Evolutionary conservation across 1,284 basidiomycete species (phyloP).

Genomic region (Inonotus hispidus): DNA sequence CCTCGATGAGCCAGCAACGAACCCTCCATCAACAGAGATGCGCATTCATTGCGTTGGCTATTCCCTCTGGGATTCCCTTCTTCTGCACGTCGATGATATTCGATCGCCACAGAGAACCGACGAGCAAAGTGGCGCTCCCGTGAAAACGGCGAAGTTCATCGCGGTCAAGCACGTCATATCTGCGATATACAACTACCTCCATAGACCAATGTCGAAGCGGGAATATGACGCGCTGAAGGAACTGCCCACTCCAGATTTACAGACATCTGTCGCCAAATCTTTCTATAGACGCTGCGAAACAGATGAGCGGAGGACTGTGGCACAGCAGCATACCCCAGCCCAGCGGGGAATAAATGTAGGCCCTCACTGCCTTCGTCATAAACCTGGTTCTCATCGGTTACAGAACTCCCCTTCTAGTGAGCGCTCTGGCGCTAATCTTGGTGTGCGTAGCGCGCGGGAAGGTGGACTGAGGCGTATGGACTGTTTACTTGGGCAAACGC

Average conservation of each 20-base stretch:
- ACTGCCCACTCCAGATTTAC: constrained; percentile 4
- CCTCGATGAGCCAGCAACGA: constrained; percentile 10
- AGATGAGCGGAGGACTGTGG: neutral
- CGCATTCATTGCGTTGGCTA: constrained; percentile 15
- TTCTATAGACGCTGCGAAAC: constrained; percentile 13
- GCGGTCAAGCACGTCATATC: constrained; percentile 12
- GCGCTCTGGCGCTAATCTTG: neutral
- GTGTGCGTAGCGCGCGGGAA: neutral
- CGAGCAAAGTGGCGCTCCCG: neutral
- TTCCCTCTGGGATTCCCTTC: constrained; percentile 8
- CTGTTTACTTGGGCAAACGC: constrained; percentile 14
- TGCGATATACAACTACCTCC: constrained; percentile 13
- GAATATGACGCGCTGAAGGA: constrained; percentile 8
- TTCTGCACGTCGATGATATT: neutral
- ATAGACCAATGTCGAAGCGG: neutral
- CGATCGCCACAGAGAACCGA: neutral
- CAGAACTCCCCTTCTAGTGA: neutral
- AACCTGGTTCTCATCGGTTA: neutral
- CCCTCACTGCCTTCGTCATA: neutral
- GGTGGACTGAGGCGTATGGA: constrained; percentile 15
- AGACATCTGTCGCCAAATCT: constrained; percentile 7
- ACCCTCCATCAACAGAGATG: constrained; percentile 11
- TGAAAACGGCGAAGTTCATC: neutral
- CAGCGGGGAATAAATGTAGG: neutral
- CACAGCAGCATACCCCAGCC: neutral